These are phyloP conservation scores for Kodamaea jinghongensis DNA, from an alignment of 805 yeast species.

Conservation along the genomic window DNA sequence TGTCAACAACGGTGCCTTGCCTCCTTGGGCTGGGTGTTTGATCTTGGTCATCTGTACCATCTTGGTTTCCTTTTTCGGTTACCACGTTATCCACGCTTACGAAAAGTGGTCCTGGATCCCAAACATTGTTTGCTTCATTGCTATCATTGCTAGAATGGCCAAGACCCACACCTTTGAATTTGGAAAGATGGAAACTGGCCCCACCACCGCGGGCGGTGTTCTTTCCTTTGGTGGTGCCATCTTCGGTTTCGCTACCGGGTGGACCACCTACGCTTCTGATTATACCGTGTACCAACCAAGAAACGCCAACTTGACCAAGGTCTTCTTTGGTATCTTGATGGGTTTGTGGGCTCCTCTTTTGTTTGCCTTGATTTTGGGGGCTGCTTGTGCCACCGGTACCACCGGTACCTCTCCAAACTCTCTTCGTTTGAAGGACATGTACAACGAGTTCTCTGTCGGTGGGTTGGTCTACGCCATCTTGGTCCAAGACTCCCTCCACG, in stretches of 20 bases:
- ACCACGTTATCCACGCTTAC: constrained; percentile 73
- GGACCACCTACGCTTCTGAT: constrained; percentile 92
- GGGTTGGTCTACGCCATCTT: constrained; percentile 79
- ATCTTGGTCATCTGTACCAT: constrained; percentile 67
- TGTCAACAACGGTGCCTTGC: constrained; percentile 64
- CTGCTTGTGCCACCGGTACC: constrained; percentile 77
- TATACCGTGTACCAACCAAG: constrained; percentile 85
- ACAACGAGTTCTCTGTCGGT: constrained; percentile 60
- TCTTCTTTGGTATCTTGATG: constrained; percentile 59
- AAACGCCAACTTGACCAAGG: constrained; percentile 53
- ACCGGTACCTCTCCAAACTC: constrained; percentile 25
- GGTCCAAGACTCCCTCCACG: constrained; percentile 76
- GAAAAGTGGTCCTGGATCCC: constrained; percentile 92
- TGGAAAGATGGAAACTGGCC: constrained; percentile 45
- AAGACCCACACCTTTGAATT: constrained; percentile 58
- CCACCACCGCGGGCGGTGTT: constrained; percentile 69
- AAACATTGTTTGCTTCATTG: constrained; percentile 66
- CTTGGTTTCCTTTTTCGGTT: constrained; percentile 78
- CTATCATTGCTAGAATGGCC: constrained; percentile 73
- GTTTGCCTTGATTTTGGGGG: constrained; percentile 78
- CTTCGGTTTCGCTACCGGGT: constrained; percentile 89
- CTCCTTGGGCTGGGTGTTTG: constrained; percentile 90
- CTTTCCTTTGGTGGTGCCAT: constrained; percentile 79
- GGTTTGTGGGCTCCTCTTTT: constrained; percentile 70
- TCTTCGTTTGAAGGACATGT: constrained; percentile 47